Evolutionary conservation across 169 alveolate genomes (phyloP).

Genomic region (Hammondia hammondi): DNA sequence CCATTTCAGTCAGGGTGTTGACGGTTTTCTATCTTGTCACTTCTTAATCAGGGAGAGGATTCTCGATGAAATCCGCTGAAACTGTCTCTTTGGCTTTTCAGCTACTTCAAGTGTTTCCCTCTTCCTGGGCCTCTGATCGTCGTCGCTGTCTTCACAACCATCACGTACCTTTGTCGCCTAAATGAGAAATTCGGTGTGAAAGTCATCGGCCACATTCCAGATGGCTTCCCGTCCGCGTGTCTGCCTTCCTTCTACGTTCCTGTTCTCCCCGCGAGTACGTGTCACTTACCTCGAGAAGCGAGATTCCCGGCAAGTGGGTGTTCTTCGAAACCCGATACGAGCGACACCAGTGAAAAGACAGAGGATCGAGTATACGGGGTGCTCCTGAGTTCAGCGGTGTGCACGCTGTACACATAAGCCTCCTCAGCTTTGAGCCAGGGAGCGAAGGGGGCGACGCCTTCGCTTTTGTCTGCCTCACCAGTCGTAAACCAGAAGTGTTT

Average conservation of each 20-base stretch:
- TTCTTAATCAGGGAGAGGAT: too few relatives aligned
- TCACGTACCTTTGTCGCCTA: slow-evolving; percentile 40
- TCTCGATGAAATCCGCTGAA: too few relatives aligned
- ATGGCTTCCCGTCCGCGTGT: slow-evolving; percentile 65
- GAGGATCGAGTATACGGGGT: too few relatives aligned
- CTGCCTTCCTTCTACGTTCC: slow-evolving; percentile 62
- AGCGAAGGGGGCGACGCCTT: too few relatives aligned
- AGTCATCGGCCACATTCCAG: slow-evolving; percentile 61
- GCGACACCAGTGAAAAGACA: neutral
- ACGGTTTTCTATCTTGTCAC: too few relatives aligned
- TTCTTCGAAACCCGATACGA: neutral
- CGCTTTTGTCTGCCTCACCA: too few relatives aligned
- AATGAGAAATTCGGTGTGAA: slow-evolving; percentile 37
- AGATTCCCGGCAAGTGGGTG: neutral
- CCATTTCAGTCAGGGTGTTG: too few relatives aligned
- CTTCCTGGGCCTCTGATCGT: slow-evolving; percentile 64
- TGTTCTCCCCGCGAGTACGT: neutral
- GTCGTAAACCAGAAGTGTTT: too few relatives aligned
- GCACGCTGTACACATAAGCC: too few relatives aligned
- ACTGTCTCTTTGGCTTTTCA: neutral
- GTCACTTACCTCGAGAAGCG: neutral
- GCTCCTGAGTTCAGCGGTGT: too few relatives aligned
- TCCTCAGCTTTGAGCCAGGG: too few relatives aligned
- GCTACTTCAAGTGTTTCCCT: slow-evolving; percentile 66
- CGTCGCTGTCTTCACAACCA: slow-evolving; percentile 53